Conservation (phyloP, 2,329 filamentous ascomycete genomes). For the Didymella arachidicola region DNA sequence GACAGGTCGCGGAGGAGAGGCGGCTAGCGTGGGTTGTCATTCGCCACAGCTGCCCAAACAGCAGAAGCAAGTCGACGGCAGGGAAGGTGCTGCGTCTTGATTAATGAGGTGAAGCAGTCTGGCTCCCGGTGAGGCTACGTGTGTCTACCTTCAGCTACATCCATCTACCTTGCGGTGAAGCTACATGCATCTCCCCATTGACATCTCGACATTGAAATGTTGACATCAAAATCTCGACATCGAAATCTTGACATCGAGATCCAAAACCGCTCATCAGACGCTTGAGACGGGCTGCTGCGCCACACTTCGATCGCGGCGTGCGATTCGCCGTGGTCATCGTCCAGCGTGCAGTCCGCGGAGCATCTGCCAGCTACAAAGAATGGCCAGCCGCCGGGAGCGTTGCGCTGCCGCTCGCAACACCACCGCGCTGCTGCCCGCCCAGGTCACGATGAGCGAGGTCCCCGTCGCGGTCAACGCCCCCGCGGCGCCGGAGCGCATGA, state of each 20-base stretch:
- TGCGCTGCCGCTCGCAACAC: constrained; percentile 34
- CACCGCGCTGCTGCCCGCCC: constrained; percentile 23
- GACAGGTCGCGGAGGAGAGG: constrained; percentile 3
- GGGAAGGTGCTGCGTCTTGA: not conserved
- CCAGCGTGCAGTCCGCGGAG: constrained; percentile 3
- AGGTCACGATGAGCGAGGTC: constrained; percentile 36
- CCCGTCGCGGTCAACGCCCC: constrained; percentile 45
- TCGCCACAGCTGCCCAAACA: constrained; percentile 12
- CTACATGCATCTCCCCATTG: not conserved
- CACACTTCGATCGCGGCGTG: constrained; percentile 6
- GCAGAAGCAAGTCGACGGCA: constrained; percentile 3
- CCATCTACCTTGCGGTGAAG: not conserved
- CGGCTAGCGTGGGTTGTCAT: not conserved
- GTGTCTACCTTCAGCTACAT: no score
- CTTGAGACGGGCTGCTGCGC: constrained; percentile 6
- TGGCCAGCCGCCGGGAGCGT: constrained; percentile 41
- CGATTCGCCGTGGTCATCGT: constrained; percentile 9
- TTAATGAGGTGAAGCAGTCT: no score
- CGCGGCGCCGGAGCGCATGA: constrained; percentile 22
- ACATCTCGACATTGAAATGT: no score
- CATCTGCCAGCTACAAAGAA: constrained; percentile 10
- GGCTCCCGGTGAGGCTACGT: no score
- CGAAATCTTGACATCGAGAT: no score
- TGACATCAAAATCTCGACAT: no score
- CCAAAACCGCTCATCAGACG: not conserved